A percentile compares a stretch with the other conserved stretches of the same genome.
Evolutionary conservation across 305 asterid genomes (phyloP).

Genomic region (Fraxinus dipetala): DNA sequence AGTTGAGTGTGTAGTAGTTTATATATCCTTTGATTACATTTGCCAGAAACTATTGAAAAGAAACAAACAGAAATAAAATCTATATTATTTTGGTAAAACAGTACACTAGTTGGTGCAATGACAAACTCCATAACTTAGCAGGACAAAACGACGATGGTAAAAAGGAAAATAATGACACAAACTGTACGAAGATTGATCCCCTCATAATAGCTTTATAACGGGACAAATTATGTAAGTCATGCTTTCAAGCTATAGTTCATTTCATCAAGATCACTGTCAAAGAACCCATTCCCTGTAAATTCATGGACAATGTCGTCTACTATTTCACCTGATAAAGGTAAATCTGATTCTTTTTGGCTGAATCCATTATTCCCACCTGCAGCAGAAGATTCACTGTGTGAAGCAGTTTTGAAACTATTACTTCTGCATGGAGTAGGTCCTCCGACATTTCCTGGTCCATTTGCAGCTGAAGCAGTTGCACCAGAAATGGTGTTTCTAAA

Average conservation of each 20-base stretch:
- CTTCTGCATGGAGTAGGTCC: conserved; percentile 52
- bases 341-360: conserved; percentile 50
- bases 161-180: not conserved
- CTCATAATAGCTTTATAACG: conserved; percentile 11
- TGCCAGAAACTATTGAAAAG: not conserved
- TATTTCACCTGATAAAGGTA: conserved; percentile 52
- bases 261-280: conserved; percentile 64
- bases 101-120: not conserved
- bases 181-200: conserved; percentile 38
- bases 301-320: conserved; percentile 57
- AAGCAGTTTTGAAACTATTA: conserved; percentile 55
- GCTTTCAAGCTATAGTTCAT: conserved; percentile 65
- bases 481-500: conserved; percentile 32
- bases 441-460: conserved; percentile 29
- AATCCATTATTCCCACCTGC: conserved; percentile 14
- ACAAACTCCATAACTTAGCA: not conserved
- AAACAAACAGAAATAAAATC: not conserved
- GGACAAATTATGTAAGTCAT: conserved; percentile 23
- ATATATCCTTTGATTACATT: not conserved
- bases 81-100: not conserved
- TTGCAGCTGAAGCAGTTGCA: conserved; percentile 29
- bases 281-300: conserved; percentile 64
- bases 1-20: not conserved
- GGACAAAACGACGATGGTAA: not conserved
- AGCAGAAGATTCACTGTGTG: conserved; percentile 49